These are phyloP conservation scores for Yamadazyma ubonensis DNA, from an alignment of 805 yeast genomes.

Conservation along the genomic window DNA sequence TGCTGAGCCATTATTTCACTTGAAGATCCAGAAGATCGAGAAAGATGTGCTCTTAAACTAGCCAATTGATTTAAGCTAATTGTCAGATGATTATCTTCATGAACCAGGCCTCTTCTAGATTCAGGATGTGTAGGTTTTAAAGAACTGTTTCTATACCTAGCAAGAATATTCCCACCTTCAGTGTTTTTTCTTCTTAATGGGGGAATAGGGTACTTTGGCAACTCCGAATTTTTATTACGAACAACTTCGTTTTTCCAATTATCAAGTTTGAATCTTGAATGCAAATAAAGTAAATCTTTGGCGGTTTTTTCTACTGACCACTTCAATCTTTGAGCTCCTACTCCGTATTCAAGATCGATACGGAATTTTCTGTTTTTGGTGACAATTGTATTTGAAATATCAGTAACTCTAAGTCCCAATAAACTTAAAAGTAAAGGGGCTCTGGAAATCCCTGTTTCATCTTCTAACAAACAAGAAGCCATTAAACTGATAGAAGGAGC, in stretches of 20 bases:
- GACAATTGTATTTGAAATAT: slow-evolving; percentile 40
- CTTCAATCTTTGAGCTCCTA: slow-evolving; percentile 70
- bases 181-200: slow-evolving; percentile 25
- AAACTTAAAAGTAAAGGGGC: slow-evolving; percentile 81
- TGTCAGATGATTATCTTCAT: slow-evolving; percentile 16
- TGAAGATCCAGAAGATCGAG: slow-evolving; percentile 23
- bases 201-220: slow-evolving; percentile 48
- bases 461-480: slow-evolving; percentile 71
- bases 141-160: slow-evolving; percentile 6
- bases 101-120: too few species aligned
- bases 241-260: slow-evolving; percentile 34
- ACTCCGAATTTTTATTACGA: slow-evolving; percentile 31
- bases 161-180: slow-evolving; percentile 4
- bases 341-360: slow-evolving; percentile 86
- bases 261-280: slow-evolving; percentile 61
- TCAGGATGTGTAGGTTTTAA: slow-evolving; percentile 6
- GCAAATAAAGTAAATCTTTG: slow-evolving; percentile 69
- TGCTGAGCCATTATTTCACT: slow-evolving; percentile 14
- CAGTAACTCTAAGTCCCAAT: slow-evolving; percentile 62
- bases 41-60: slow-evolving; percentile 30
- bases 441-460: slow-evolving; percentile 71
- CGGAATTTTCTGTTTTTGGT: slow-evolving; percentile 49
- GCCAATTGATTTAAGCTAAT: slow-evolving; percentile 23
- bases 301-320: slow-evolving; percentile 79
- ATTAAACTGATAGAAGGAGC: slow-evolving; percentile 73